Evolutionary conservation across 2,329 filamentous ascomycete genomes (phyloP), one percentile per base, ranked within the genome.

Genomic region (Aschersonia sp.): DNA sequence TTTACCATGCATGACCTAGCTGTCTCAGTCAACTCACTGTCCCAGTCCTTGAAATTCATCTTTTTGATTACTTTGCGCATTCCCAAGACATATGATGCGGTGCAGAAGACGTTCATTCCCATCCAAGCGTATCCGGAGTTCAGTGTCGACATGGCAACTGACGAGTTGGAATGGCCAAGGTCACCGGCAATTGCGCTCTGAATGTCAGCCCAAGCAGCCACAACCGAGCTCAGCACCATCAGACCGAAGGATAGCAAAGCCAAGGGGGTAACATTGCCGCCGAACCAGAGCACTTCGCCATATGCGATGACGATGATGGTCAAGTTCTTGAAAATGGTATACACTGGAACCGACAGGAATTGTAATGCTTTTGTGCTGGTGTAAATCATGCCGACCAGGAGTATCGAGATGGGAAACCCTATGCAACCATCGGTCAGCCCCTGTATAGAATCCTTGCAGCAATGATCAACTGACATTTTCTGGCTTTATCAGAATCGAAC

Each of bases 271-370:
- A 98, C 90, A 45, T 81, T 87, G 60, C 90, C 90, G 52, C 92
- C 92, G 57, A 98, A 98, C 89, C 90, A 97, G 47, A 98, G 76
- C 32, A 98, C 90, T 69, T 98, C 92, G 56, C 92, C 92, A 57
- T 98, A 98, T 48, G 92, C 92, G 60, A 97, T 98, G 54, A 97
- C 81, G 59, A 98, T 97, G 65, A 94, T 98, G 52, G 92, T 97
- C 72, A 98, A 68, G 71, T 98, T 98, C 78, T 98, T 98, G 78
- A 98, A 98, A 64, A 98, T 98, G 48, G 92, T 98, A 70, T 98
- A 98, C 30, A 98, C 92, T 30, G 92, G 92, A 48, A 98, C 94
- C 33, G 89, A 96, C 52, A 98, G 84, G 68, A 83, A 97, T 68
- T 96, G 88, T 43, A 98, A 80, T 22, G 92, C 88, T 72, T 96